Conservation (phyloP, 148 eudicot species). For the Nepenthes gracilis region DNA sequence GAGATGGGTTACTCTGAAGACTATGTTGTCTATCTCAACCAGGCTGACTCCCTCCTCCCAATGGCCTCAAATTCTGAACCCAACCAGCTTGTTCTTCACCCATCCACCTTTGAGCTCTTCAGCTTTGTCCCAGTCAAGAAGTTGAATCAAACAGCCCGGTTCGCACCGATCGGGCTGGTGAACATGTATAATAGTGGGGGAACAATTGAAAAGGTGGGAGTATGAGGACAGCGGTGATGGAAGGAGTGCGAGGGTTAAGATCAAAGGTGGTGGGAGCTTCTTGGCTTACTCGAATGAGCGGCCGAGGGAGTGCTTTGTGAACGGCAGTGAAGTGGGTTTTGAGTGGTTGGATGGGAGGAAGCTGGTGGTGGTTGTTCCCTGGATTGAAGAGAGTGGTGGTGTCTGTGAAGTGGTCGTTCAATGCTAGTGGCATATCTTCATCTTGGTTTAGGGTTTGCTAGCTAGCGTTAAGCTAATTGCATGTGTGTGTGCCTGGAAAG, state of each 20-base stretch:
- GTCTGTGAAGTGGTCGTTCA: conserved; percentile 31
- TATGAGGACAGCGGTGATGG: conserved; percentile 2
- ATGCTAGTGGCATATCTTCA: conserved; percentile 7
- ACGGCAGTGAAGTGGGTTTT: conserved; percentile 27
- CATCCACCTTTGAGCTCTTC: conserved; percentile 46
- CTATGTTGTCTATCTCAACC: conserved; percentile 46
- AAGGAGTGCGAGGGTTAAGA: conserved; percentile 22
- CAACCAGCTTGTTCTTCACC: conserved; percentile 18
- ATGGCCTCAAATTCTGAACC: conserved; percentile 16
- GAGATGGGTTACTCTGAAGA: conserved; percentile 30
- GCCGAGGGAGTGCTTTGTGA: conserved; percentile 35
- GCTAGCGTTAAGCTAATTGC: too few species aligned
- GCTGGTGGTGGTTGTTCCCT: conserved; percentile 24
- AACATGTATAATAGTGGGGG: conserved; percentile 58
- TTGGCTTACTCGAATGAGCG: conserved; percentile 40
- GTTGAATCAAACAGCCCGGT: conserved; percentile 14
- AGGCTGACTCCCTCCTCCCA: conserved; percentile 22
- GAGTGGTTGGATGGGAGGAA: conserved; percentile 30
- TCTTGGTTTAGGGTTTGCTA: too few species aligned
- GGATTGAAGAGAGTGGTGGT: conserved; percentile 44
- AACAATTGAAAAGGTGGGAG: conserved; percentile 26
- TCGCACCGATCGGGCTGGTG: conserved; percentile 54
- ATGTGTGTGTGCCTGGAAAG: too few species aligned
- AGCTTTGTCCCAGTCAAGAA: conserved; percentile 43
- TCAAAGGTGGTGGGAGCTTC: conserved; percentile 55